Conservation (phyloP, 805 yeast species). For the Phaffomyces opuntiae region DNA sequence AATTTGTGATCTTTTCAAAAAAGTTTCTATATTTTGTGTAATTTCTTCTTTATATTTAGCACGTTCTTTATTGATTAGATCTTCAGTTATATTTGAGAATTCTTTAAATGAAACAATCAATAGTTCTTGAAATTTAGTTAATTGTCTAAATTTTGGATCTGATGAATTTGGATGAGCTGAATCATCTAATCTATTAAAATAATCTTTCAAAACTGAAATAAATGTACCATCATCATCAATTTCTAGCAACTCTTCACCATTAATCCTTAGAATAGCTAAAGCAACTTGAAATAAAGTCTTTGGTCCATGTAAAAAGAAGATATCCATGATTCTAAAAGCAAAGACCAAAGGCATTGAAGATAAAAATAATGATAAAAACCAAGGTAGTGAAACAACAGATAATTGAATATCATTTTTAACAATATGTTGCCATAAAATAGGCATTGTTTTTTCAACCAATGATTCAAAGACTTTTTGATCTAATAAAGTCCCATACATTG, state of each 20-base stretch:
- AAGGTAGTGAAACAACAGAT: constrained; percentile 88
- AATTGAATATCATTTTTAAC: constrained; percentile 76
- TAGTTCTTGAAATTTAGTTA: constrained; percentile 83
- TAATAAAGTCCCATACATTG: constrained; percentile 93
- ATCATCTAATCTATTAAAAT: constrained; percentile 69
- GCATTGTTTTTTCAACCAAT: constrained; percentile 84
- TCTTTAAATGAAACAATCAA: constrained; percentile 91
- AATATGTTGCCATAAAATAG: constrained; percentile 80
- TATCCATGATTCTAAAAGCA: constrained; percentile 88
- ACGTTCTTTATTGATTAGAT: constrained; percentile 61
- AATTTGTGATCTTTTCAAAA: constrained; percentile 87
- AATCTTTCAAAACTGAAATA: constrained; percentile 75
- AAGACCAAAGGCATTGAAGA: constrained; percentile 92
- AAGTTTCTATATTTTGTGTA: constrained; percentile 77
- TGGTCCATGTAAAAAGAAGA: constrained; percentile 85
- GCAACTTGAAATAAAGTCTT: constrained; percentile 88
- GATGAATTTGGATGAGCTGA: constrained; percentile 70
- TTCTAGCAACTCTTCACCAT: constrained; percentile 74
- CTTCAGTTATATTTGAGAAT: constrained; percentile 74
- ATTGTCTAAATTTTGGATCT: constrained; percentile 53
- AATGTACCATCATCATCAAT: constrained; percentile 92
- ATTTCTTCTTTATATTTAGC: constrained; percentile 67
- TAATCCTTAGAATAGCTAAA: constrained; percentile 78
- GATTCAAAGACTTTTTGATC: constrained; percentile 94
- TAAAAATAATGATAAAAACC: constrained; percentile 88